Evolutionary conservation across 1,284 basidiomycete genomes (phyloP).

Genomic region (Pseudozyma sp.): DNA sequence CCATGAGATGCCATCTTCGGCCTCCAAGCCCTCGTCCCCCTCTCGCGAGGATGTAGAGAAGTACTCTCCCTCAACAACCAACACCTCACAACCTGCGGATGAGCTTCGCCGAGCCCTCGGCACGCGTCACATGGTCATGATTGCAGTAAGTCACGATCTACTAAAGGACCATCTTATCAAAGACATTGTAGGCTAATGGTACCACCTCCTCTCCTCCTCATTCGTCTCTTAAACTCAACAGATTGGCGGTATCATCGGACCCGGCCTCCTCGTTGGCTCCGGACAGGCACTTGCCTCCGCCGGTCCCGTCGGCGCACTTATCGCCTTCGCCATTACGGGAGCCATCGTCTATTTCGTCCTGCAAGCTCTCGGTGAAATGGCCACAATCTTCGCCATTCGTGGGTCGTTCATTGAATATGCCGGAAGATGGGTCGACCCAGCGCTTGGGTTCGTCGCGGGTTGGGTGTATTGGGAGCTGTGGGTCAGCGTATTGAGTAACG

Average conservation of each 20-base stretch:
- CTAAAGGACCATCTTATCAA: too few species aligned
- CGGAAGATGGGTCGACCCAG: conserved; percentile 81
- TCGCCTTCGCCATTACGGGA: conserved; percentile 53
- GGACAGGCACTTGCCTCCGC: conserved; percentile 48
- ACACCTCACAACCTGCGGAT: conserved; percentile 12
- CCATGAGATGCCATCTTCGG: background rate
- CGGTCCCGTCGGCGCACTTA: conserved; percentile 49
- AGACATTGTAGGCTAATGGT: background rate
- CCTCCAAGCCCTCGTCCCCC: conserved; percentile 22
- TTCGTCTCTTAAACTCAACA: too few species aligned
- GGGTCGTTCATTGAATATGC: conserved; percentile 84
- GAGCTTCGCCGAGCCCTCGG: conserved; percentile 49
- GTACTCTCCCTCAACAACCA: background rate
- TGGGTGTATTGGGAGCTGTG: conserved; percentile 69
- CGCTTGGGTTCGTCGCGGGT: conserved; percentile 75
- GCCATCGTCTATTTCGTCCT: conserved; percentile 52
- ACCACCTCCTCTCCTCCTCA: too few species aligned
- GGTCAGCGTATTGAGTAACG: conserved; percentile 48
- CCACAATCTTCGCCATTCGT: conserved; percentile 72
- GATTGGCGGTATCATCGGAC: conserved; percentile 60
- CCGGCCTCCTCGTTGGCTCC: conserved; percentile 54
- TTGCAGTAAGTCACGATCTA: conserved; percentile 11
- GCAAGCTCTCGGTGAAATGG: conserved; percentile 52
- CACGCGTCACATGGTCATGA: conserved; percentile 58
- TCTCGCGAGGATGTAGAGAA: conserved; percentile 28